Percentiles rank a stretch among this genome's conserved stretches.
Conservation (phyloP, 2,329 filamentous ascomycete species). For the Myriosclerotinia duriaeana region DNA sequence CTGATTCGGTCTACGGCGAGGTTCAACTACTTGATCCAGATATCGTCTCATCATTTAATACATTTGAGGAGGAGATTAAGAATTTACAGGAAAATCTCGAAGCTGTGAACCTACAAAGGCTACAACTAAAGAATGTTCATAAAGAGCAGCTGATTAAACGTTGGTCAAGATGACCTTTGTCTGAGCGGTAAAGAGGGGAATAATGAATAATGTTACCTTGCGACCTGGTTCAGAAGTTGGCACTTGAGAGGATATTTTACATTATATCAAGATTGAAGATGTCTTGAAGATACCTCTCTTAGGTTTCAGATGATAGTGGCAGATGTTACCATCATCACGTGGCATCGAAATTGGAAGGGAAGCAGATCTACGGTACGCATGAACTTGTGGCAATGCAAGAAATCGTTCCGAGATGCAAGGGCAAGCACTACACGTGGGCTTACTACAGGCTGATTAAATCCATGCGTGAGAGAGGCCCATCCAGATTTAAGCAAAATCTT, state of each 20-base stretch:
- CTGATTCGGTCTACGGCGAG: constrained; percentile 52
- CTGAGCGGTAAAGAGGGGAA: constrained; percentile 4
- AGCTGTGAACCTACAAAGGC: constrained; percentile 42
- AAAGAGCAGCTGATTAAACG: constrained; percentile 51
- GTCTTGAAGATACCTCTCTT: constrained; percentile 14
- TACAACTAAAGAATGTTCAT: constrained; percentile 47
- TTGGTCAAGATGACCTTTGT: constrained; percentile 41
- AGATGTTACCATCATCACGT: constrained; percentile 24
- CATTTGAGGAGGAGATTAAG: constrained; percentile 42
- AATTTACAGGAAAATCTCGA: constrained; percentile 42
- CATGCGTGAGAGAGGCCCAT: constrained; percentile 18
- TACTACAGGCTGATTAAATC: constrained; percentile 12
- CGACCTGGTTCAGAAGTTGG: neutral
- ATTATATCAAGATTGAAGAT: constrained; percentile 17
- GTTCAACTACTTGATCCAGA: constrained; percentile 54
- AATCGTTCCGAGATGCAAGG: constrained; percentile 21
- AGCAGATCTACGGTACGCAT: neutral
- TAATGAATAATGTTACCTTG: neutral
- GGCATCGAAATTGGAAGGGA: neutral
- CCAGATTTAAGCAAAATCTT: too few relatives aligned
- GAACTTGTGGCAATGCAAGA: constrained; percentile 18
- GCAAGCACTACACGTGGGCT: constrained; percentile 19
- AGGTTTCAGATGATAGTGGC: constrained; percentile 23
- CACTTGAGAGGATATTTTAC: neutral
- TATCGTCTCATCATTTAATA: constrained; percentile 51